Evolutionary conservation across 768 basidiomycete species (phyloP), one percentile per base, ranked within the genome.

Genomic region (Termitomyces sp.): DNA sequence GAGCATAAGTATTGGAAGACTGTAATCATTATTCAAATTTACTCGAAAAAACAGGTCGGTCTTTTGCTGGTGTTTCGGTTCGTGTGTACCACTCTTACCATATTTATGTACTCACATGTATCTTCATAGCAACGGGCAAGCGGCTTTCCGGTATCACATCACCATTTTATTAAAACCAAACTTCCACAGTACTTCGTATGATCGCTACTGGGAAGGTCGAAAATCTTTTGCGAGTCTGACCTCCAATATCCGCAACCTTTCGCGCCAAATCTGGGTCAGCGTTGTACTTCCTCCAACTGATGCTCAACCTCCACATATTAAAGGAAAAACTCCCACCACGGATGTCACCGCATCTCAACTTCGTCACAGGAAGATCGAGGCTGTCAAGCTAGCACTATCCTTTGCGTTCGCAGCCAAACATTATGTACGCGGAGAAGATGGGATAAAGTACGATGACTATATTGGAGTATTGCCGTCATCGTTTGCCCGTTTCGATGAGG

Each of bases 121-220:
- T 35, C 35, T 51, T 37, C 17, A 51, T 57, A 90, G 90, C 62
- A 90, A 91, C 60, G 74, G 85, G 88, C 85, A 66, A 35, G 80
- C 63, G 43, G 19, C 34, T 32, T 41, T 44, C 35, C 42, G 21
- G 8, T 53, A 22, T 48, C 8, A 10, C 41, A 1, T 22, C 4
- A 22, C 8, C 11, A 28, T 21, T 4, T 14, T 40, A 34, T 32
- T 34, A 41, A 7, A 51, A 5, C 1, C 37, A 21, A 10, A 8
- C 41, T 19, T 51, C 48, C 57, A 60, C 54, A 90, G 86, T 50
- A 92, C 89, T 22, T 91, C 89, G 8, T 93, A 92, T 62, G 89
- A 93, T 62, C 84, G 90, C 34, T 92, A 85, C 63, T 90, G 85
- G 78, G 93, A 94, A 73, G 94, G 93, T 46, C 78, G 94, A 60